Evolutionary conservation across 768 basidiomycete genomes (phyloP), one percentile per base, ranked within the genome.

Genomic region (Leccinum rimulosum): DNA sequence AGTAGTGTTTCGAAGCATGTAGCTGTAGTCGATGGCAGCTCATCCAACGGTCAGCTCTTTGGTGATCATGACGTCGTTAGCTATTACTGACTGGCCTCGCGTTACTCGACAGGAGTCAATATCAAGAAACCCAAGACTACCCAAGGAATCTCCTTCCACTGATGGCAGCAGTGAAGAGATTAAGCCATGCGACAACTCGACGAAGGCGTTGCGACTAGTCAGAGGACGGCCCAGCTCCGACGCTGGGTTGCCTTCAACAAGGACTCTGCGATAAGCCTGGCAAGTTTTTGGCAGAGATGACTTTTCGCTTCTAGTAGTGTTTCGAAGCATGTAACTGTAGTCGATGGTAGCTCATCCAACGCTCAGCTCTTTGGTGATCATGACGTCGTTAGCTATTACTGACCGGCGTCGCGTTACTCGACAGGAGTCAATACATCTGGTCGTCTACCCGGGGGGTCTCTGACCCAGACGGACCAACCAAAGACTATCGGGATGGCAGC

Each of bases 391-490:
- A 28, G 27, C 17, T 19, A 49, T 30, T 7, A 6, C 60, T 64
- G 3, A 66, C n/a, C 5, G 6, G 10, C 25, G 43, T 55, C 12
- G 14, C 11, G 11, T 54, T 19, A 27, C 14, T 50, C n/a, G 5
- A 51, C 40, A 67, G 58, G 43, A 45, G 59, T 63, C 56, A 53
- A 59, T 48, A 30, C 19, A 49, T 38, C 40, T 52, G 36, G n/a
- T 27, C 38, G 63, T 57, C 59, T 47, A 55, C 50, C 58, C 33
- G 45, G 63, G 57, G 56, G 59, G 63, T 67, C 63, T 65, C 63
- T 6, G 54, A 58, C 55, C 59, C 58, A 55, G 63, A 59, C 40
- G 55, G 25, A 33, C 40, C 54, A 36, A 48, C 33, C 19, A 22
- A 63, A 51, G 57, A 43, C 58, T 38, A 19, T 49, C 38, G 28